Percentiles rank a stretch among this genome's conserved stretches.
Evolutionary conservation across 192 early-diverging fungal genomes (phyloP).

Genomic region (Umbelopsis sp.): DNA sequence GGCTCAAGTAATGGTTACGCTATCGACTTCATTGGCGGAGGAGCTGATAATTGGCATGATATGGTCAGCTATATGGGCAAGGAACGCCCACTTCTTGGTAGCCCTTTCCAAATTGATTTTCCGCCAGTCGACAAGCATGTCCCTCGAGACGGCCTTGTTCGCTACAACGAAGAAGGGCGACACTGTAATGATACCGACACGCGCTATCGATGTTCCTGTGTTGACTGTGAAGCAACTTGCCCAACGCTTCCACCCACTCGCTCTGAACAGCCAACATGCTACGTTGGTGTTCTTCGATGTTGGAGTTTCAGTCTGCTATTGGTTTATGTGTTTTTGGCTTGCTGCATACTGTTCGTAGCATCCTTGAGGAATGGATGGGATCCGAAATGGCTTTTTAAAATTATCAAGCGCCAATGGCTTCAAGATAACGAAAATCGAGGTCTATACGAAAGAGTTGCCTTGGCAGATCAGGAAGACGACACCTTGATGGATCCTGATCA

Average conservation of each 20-base stretch:
- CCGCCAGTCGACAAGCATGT: conserved; percentile 35
- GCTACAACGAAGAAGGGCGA: conserved; percentile 22
- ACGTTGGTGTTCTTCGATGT: conserved; percentile 43
- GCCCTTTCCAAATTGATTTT: conserved; percentile 67
- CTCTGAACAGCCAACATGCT: conserved; percentile 42
- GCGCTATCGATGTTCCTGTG: conserved; percentile 58
- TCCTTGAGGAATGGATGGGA: conserved; percentile 27
- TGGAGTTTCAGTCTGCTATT: conserved; percentile 52
- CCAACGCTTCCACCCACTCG: conserved; percentile 54
- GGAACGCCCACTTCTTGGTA: conserved; percentile 53
- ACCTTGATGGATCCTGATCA: conserved; percentile 47
- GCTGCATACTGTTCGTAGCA: conserved; percentile 27
- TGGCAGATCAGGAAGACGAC: conserved; percentile 40
- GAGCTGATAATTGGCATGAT: conserved; percentile 56
- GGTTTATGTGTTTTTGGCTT: conserved; percentile 40
- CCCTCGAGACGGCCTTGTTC: conserved; percentile 17
- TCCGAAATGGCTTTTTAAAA: neutral
- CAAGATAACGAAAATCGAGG: conserved; percentile 10
- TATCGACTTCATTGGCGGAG: conserved; percentile 69
- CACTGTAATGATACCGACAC: conserved; percentile 56
- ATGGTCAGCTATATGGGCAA: conserved; percentile 59
- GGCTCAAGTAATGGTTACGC: conserved; percentile 63
- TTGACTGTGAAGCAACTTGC: conserved; percentile 60
- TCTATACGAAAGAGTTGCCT: conserved; percentile 44
- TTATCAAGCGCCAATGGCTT: neutral